phyloP scores from a whole-genome alignment of 805 yeast species.

The Ogataea thermomethanolica region DNA sequence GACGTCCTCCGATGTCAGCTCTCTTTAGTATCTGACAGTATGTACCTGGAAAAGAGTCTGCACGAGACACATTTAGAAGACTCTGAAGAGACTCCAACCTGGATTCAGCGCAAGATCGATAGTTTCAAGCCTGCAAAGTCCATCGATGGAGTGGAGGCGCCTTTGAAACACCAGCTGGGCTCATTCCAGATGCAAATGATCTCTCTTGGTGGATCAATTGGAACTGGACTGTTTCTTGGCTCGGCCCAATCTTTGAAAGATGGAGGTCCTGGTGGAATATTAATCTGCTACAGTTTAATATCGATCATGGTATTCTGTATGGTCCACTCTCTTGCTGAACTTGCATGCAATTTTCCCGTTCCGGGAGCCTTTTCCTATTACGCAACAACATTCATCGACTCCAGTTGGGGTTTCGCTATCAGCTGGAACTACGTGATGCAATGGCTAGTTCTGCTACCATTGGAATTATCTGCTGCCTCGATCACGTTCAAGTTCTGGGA shows the following conservation, averaged over 20 bases:
- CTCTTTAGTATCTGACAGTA: not conserved
- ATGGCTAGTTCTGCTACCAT: constrained; percentile 49
- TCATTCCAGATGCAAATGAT: constrained; percentile 57
- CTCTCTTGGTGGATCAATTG: constrained; percentile 66
- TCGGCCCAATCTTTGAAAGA: constrained; percentile 54
- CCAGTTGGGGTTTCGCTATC: constrained; percentile 60
- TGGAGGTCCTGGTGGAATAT: constrained; percentile 65
- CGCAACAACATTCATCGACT: constrained; percentile 56
- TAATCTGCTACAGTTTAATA: constrained; percentile 52
- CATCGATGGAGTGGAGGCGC: constrained; percentile 19
- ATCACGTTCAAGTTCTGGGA: constrained; percentile 52
- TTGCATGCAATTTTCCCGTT: constrained; percentile 58
- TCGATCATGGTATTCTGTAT: constrained; percentile 57
- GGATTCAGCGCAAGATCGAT: constrained; percentile 23
- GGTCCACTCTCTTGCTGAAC: constrained; percentile 60
- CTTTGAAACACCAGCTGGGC: constrained; percentile 24
- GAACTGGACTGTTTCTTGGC: constrained; percentile 67
- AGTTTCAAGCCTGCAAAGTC: constrained; percentile 25
- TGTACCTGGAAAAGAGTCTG: constrained; percentile 1
- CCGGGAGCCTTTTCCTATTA: constrained; percentile 65
- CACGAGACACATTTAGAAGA: not conserved
- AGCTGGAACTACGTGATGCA: constrained; percentile 56
- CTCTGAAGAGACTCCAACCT: constrained; percentile 5
- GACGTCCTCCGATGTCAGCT: not conserved
- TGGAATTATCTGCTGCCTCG: constrained; percentile 52